Conservation (phyloP, 192 early-diverging fungal genomes). For the Coemansia umbellata region DNA sequence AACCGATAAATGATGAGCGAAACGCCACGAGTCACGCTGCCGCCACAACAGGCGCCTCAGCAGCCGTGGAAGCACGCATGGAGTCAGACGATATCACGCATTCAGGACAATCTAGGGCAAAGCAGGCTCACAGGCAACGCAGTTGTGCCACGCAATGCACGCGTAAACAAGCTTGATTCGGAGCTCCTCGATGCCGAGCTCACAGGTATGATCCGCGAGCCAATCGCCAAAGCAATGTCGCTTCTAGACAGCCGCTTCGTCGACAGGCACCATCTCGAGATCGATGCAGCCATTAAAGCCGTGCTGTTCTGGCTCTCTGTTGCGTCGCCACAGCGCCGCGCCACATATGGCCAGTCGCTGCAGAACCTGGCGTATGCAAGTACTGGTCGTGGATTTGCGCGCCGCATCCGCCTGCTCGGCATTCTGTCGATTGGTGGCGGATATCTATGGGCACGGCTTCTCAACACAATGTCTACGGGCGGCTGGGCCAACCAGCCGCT, state of each 20-base stretch:
- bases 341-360: slow-evolving; percentile 77
- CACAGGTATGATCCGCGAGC: slow-evolving; percentile 70
- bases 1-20: slow-evolving; percentile 1
- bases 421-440: slow-evolving; percentile 65
- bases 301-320: slow-evolving; percentile 73
- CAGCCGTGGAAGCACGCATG: slow-evolving; percentile 40
- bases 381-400: slow-evolving; percentile 47
- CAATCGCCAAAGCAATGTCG: slow-evolving; percentile 65
- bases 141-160: slow-evolving; percentile 49
- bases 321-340: slow-evolving; percentile 57
- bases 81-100: slow-evolving; percentile 32
- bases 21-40: neutral
- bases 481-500: slow-evolving; percentile 72
- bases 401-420: slow-evolving; percentile 36
- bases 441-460: slow-evolving; percentile 64
- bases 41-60: slow-evolving; percentile 22
- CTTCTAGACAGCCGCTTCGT: slow-evolving; percentile 52
- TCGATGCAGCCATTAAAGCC: slow-evolving; percentile 62
- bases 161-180: slow-evolving; percentile 82
- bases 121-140: slow-evolving; percentile 52
- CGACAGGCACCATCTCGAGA: slow-evolving; percentile 68
- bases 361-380: slow-evolving; percentile 80
- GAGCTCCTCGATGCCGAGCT: slow-evolving; percentile 78
- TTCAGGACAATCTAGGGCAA: slow-evolving; percentile 58
- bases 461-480: slow-evolving; percentile 56